Base-by-base conservation (phyloP, 2,329 filamentous ascomycete genomes). In the Colletotrichum lindemuthianum region DNA sequence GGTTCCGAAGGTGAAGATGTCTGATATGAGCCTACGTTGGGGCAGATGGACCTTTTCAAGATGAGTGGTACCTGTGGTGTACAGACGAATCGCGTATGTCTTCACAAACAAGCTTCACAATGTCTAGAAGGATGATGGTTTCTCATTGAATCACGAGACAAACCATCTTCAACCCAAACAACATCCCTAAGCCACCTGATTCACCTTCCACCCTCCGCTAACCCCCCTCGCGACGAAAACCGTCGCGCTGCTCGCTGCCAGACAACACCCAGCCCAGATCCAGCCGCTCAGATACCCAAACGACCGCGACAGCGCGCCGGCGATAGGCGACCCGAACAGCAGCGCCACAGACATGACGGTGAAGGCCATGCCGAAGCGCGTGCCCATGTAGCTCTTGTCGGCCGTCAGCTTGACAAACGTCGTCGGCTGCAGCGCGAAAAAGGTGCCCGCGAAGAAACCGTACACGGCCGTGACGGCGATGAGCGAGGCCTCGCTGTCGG, bases 361-460 rank as follows among this genome's bases (percentile, higher is more conserved):
- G 10, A 68, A 69, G 0, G 71, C 73, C 78, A 81, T 81, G 0
- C 79, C 79, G 45, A 81, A 76, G 1, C 79, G 70, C 0, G 78
- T 79, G 0, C 79, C 79, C 10, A 80, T 72, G 5, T 73, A 69
- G 2, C 63, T 63, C 11, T 72, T 64, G 36, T 80, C 71, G 1
- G 61, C 52, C 0, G 77, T 74, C 0, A 81, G 58, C 5, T 67
- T 65, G 0, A 76, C 75, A 5, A 82, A 70, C 6, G 75, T 72
- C 0, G 76, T 76, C 0, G 78, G 75, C 4, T 76, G 75, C 2
- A 81, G 66, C 0, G 76, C 75, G 37, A 81, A 77, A 24, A 79
- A 74, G 0, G 75, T 71, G 0, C 81, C 80, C 11, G 63, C 59
- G 32, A 68, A 59, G 53, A 69, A 68, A 8, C 67, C 66, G n/a